Conservation (phyloP, 2,329 filamentous ascomycete genomes). For the Aureobasidium sp. region DNA sequence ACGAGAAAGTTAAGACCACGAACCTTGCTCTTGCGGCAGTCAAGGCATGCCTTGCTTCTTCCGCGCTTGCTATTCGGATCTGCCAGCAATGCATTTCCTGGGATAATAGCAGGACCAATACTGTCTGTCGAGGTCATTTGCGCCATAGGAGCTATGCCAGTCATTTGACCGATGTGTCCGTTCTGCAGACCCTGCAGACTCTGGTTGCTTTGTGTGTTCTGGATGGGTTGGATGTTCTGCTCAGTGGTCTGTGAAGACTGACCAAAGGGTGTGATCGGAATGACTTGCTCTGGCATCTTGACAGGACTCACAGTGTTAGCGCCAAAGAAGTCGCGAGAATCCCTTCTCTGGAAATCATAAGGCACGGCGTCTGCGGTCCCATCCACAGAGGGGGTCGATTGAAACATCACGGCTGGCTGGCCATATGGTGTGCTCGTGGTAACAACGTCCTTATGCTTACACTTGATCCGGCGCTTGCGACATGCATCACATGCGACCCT, state of each 20-base stretch:
- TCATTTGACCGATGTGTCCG: neutral
- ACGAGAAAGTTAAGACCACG: slow-evolving; percentile 23
- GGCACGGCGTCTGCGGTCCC: slow-evolving; percentile 16
- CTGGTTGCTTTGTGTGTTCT: neutral
- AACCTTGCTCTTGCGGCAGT: slow-evolving; percentile 61
- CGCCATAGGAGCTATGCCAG: slow-evolving; percentile 9
- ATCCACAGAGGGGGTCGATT: slow-evolving; percentile 16
- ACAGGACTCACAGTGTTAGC: neutral
- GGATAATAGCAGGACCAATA: slow-evolving; percentile 5
- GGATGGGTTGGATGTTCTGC: neutral
- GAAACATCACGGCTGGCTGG: slow-evolving; percentile 5
- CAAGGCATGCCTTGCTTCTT: slow-evolving; percentile 55
- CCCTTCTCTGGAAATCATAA: neutral
- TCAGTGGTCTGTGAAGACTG: neutral
- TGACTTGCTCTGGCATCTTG: slow-evolving; percentile 1
- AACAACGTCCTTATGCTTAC: slow-evolving; percentile 54
- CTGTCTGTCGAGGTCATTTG: slow-evolving; percentile 8
- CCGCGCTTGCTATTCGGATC: slow-evolving; percentile 25
- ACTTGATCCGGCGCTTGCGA: slow-evolving; percentile 53
- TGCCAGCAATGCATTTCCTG: slow-evolving; percentile 15
- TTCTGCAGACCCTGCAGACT: neutral
- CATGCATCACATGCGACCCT: slow-evolving; percentile 55
- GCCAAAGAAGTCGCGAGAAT: slow-evolving; percentile 11
- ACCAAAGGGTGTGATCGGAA: slow-evolving; percentile 1
- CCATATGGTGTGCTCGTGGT: slow-evolving; percentile 10